phyloP scores from a whole-genome alignment of 768 basidiomycete species.

The Suillus luteus region DNA sequence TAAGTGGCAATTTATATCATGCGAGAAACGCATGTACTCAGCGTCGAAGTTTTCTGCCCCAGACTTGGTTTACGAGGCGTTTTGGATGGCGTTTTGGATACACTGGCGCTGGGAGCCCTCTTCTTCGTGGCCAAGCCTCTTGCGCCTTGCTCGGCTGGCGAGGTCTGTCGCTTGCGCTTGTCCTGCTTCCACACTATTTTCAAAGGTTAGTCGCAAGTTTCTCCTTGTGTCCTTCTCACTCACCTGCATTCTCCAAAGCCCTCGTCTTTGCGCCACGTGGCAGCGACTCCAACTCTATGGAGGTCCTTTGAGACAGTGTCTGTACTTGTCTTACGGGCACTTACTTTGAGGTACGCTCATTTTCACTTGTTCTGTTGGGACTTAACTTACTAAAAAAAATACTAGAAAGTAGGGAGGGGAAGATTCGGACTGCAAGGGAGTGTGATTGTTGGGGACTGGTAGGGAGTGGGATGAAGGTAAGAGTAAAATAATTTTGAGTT shows the following conservation, averaged over 20 bases:
- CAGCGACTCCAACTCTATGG: neutral
- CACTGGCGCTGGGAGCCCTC: neutral
- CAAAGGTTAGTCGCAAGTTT: neutral
- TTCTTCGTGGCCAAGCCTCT: neutral
- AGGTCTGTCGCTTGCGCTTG: neutral
- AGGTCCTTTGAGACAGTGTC: neutral
- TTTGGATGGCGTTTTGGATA: neutral
- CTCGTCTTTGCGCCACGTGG: neutral
- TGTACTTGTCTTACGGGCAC: neutral
- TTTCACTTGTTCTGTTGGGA: neutral
- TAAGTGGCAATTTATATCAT: neutral
- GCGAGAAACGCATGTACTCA: neutral
- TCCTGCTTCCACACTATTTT: slow-evolving; percentile 1
- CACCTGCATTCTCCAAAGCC: slow-evolving; percentile 2
- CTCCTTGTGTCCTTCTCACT: neutral
- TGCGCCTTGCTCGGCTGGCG: neutral
- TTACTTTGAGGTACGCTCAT: neutral
- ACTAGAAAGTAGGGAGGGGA: neutral
- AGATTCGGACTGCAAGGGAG: neutral
- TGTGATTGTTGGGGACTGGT: neutral
- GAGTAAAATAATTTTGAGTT: slow-evolving; percentile 5
- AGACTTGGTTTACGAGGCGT: neutral
- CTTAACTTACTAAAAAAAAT: neutral
- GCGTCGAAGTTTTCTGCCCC: neutral
- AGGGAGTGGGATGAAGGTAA: neutral